These are phyloP conservation scores for Citrus trifoliata DNA, from an alignment of 345 rosid species.

Conservation along the genomic window DNA sequence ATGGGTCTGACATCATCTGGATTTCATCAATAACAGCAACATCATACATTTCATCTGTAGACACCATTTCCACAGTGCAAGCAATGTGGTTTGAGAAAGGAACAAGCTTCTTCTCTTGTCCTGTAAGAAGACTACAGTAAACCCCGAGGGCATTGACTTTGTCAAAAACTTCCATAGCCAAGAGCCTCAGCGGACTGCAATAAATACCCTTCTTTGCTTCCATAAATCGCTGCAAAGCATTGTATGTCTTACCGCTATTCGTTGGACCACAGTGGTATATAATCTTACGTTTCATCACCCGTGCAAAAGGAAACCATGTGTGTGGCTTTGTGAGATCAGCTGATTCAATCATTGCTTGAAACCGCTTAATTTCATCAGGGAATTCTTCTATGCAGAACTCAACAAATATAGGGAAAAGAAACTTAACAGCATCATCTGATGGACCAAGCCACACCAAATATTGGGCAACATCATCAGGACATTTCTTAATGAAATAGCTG, in stretches of 20 bases:
- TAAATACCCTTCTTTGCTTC: conserved; percentile 86
- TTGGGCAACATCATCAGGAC: conserved; percentile 41
- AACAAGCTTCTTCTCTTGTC: conserved; percentile 81
- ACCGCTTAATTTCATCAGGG: conserved; percentile 72
- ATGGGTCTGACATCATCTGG: conserved; percentile 79
- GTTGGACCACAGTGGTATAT: conserved; percentile 97
- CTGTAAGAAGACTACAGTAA: conserved; percentile 89
- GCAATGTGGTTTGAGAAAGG: conserved; percentile 83
- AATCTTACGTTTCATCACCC: conserved; percentile 87
- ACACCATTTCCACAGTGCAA: conserved; percentile 94
- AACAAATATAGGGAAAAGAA: conserved; percentile 78
- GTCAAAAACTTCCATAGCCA: conserved; percentile 99
- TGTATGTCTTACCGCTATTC: conserved; percentile 91
- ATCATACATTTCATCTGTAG: conserved; percentile 68
- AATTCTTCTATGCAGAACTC: conserved; percentile 80
- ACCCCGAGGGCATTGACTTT: conserved; percentile 82
- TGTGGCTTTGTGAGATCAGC: conserved; percentile 93
- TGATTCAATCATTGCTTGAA: conserved; percentile 49
- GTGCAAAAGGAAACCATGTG: conserved; percentile 91
- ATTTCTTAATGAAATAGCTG: conserved; percentile 46
- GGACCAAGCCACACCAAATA: conserved; percentile 65
- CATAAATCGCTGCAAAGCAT: conserved; percentile 85
- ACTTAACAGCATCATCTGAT: conserved; percentile 59
- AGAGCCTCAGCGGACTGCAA: conserved; percentile 88
- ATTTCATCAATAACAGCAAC: conserved; percentile 95